These are phyloP conservation scores for Colletotrichum sp. DNA, from an alignment of 2,329 filamentous ascomycete genomes.

Conservation along the genomic window DNA sequence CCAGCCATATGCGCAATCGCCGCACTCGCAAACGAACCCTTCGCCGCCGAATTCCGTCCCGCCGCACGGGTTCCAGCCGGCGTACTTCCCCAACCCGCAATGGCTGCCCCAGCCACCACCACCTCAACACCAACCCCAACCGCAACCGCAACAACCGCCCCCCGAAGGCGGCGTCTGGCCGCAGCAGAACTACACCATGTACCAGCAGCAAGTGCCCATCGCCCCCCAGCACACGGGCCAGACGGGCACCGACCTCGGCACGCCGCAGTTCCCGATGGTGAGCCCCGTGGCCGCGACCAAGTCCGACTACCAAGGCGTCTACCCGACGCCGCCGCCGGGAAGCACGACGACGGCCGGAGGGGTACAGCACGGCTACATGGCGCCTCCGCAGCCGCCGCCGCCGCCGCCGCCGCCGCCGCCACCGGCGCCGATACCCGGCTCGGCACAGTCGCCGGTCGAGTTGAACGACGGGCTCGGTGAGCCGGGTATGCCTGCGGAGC, in stretches of 20 bases:
- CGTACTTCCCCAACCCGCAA: conserved; percentile 11
- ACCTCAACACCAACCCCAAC: background rate
- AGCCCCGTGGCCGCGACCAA: conserved; percentile 14
- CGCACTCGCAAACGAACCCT: conserved; percentile 15
- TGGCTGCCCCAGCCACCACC: conserved; percentile 12
- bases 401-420: background rate
- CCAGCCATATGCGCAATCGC: conserved; percentile 17
- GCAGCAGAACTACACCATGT: conserved; percentile 22
- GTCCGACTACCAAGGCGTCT: conserved; percentile 8
- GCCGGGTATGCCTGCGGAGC: conserved; percentile 18
- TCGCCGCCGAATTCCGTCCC: conserved; percentile 11
- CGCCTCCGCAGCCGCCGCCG: background rate
- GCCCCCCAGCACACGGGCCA: conserved; percentile 22
- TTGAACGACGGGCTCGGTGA: conserved; percentile 14
- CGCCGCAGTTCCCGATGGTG: conserved; percentile 23
- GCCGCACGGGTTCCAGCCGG: conserved; percentile 15
- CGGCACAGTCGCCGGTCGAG: conserved; percentile 9
- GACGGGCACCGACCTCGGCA: conserved; percentile 3
- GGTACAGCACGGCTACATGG: background rate
- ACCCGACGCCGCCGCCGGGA: conserved; percentile 4
- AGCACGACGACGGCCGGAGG: background rate
- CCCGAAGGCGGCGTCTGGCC: conserved; percentile 20
- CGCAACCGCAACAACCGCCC: background rate
- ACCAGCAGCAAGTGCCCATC: conserved; percentile 24
- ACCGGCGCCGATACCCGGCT: background rate